Percentiles rank a stretch among this genome's conserved stretches.
phyloP scores from a whole-genome alignment of 306 rosid genomes.

The Medicago truncatula region DNA sequence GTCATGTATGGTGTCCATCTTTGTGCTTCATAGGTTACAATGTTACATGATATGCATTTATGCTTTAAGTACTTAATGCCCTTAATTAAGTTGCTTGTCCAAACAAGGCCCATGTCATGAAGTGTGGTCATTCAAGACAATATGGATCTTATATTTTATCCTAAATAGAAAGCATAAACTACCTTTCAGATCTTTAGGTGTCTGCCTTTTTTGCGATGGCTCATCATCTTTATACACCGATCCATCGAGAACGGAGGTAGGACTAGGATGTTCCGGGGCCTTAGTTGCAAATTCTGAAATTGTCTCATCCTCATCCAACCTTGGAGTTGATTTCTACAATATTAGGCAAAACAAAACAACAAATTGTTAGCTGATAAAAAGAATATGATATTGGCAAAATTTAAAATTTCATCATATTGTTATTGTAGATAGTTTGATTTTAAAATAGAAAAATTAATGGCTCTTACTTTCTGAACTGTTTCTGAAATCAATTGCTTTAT shows the following conservation, averaged over 20 bases:
- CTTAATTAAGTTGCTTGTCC: neutral
- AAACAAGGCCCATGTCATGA: neutral
- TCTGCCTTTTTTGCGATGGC: conserved; percentile 65
- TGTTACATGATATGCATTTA: neutral
- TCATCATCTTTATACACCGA: conserved; percentile 67
- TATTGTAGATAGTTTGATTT: conserved; percentile 1
- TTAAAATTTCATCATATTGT: neutral
- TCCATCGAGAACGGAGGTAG: conserved; percentile 80
- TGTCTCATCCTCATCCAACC: conserved; percentile 58
- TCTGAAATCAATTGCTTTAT: conserved; percentile 52
- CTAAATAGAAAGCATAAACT: conserved; percentile 28
- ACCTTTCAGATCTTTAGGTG: conserved; percentile 63
- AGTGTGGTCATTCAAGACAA: conserved; percentile 3
- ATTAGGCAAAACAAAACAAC: conserved; percentile 28
- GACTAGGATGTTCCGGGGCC: conserved; percentile 78
- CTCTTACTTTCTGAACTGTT: conserved; percentile 61
- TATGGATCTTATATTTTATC: conserved; percentile 19
- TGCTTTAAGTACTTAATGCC: neutral
- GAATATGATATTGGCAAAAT: conserved; percentile 12
- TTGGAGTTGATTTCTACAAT: conserved; percentile 61
- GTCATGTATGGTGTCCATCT: no score
- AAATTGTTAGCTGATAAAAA: conserved; percentile 29
- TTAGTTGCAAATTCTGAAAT: conserved; percentile 58
- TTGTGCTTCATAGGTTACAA: neutral
- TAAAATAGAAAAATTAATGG: conserved; percentile 42